These are phyloP conservation scores for Silene noctiflora DNA, from an alignment of 179 eudicot genomes.

Conservation along the genomic window DNA sequence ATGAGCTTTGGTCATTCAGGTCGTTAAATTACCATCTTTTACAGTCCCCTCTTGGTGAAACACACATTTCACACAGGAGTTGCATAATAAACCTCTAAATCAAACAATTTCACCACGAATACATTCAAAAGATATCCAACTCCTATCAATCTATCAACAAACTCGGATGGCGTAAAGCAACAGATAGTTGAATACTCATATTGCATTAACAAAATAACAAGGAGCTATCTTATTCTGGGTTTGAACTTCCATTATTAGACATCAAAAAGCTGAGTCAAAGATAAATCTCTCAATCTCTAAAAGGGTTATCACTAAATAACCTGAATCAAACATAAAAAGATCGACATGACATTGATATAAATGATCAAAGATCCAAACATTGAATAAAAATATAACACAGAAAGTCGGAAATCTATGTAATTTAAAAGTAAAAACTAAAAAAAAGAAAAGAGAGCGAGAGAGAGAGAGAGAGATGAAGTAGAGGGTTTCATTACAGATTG, in stretches of 20 bases:
- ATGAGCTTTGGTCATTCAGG: neutral
- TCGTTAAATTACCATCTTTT: too few relatives aligned
- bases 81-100: too few relatives aligned
- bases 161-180: too few relatives aligned
- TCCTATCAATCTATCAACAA: too few relatives aligned
- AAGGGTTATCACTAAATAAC: neutral
- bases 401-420: slow-evolving; percentile 10
- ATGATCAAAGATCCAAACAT: slow-evolving; percentile 23
- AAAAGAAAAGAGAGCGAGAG: neutral
- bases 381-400: neutral
- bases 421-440: neutral
- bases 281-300: neutral
- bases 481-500: slow-evolving; percentile 85
- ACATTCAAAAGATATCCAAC: too few relatives aligned
- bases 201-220: neutral
- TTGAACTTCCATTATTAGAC: too few relatives aligned
- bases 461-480: too few relatives aligned
- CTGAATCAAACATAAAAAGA: neutral
- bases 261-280: neutral
- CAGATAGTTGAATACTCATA: neutral
- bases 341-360: slow-evolving; percentile 2
- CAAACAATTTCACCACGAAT: too few relatives aligned
- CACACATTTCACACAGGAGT: too few relatives aligned
- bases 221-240: neutral
- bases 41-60: too few relatives aligned